These are phyloP conservation scores for Calonectria crousiana DNA, from an alignment of 2,329 filamentous ascomycete genomes.

Conservation along the genomic window DNA sequence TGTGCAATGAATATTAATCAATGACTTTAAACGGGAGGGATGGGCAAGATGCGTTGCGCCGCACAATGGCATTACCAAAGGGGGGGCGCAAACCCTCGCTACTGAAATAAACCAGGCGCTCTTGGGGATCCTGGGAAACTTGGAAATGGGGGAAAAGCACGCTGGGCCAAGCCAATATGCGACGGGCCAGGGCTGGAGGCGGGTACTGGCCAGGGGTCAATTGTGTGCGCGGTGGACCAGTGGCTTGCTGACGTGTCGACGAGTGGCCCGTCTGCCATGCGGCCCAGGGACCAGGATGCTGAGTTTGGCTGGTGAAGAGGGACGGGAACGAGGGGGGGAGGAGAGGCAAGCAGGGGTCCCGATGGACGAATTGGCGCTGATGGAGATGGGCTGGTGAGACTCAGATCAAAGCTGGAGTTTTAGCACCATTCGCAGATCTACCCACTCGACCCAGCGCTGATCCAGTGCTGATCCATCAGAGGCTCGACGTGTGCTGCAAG, in stretches of 20 bases:
- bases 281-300: not conserved
- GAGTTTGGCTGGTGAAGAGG: not conserved
- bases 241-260: conserved; percentile 25
- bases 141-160: not conserved
- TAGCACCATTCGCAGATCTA: not conserved
- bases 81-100: conserved; percentile 12
- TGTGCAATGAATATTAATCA: not conserved
- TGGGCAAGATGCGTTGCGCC: not conserved
- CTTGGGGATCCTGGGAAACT: not conserved
- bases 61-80: not conserved
- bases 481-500: not conserved
- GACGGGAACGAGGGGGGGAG: not conserved
- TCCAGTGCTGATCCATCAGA: not conserved
- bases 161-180: not conserved
- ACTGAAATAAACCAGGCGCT: conserved; percentile 2
- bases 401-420: not conserved
- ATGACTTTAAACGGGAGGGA: not conserved
- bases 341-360: not conserved
- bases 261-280: not conserved
- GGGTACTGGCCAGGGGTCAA: not conserved
- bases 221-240: not conserved
- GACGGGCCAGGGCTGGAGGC: not conserved
- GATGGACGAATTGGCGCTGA: not conserved
- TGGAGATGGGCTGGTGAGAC: not conserved
- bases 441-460: not conserved